phyloP scores from a whole-genome alignment of 2,329 filamentous ascomycete genomes.

The Alternaria rosae region DNA sequence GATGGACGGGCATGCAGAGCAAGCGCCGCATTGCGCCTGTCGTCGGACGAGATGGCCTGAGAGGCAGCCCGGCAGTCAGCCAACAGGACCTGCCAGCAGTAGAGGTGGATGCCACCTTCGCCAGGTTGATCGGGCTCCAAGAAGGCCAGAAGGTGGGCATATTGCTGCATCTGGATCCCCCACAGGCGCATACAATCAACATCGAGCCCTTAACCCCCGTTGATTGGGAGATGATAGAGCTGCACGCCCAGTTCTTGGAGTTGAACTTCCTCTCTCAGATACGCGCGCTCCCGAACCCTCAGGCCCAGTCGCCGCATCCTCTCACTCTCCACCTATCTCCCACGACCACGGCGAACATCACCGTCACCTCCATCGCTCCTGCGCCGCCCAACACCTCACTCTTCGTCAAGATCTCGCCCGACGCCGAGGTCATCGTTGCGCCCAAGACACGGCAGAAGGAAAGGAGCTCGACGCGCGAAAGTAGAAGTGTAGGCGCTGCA shows the following conservation, averaged over 20 bases:
- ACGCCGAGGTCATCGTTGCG: slow-evolving; percentile 96
- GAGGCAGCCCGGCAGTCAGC: slow-evolving; percentile 63
- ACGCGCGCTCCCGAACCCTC: slow-evolving; percentile 87
- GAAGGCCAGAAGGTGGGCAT: slow-evolving; percentile 80
- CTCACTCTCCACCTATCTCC: slow-evolving; percentile 92
- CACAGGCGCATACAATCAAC: slow-evolving; percentile 90
- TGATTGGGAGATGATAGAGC: slow-evolving; percentile 98
- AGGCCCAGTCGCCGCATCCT: slow-evolving; percentile 71
- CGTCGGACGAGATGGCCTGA: slow-evolving; percentile 76
- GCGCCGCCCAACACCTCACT: slow-evolving; percentile 70
- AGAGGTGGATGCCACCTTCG: slow-evolving; percentile 88
- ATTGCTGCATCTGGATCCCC: slow-evolving; percentile 84
- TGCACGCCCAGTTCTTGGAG: slow-evolving; percentile 95
- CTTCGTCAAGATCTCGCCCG: slow-evolving; percentile 91
- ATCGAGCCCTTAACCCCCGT: slow-evolving; percentile 95
- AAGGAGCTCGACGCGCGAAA: slow-evolving; percentile 71
- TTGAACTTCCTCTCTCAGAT: slow-evolving; percentile 93
- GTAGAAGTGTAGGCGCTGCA: slow-evolving; percentile 78
- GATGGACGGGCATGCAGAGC: slow-evolving; percentile 98
- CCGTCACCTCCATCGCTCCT: slow-evolving; percentile 83
- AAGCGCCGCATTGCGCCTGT: slow-evolving; percentile 79
- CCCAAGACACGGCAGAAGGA: slow-evolving; percentile 84
- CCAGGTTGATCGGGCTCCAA: slow-evolving; percentile 74
- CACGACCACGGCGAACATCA: slow-evolving; percentile 92
- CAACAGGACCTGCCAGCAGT: slow-evolving; percentile 81